A percentile compares a stretch with the other conserved stretches of the same genome.
Conservation (phyloP, 306 rosid genomes). For the Trifolium fragiferum region DNA sequence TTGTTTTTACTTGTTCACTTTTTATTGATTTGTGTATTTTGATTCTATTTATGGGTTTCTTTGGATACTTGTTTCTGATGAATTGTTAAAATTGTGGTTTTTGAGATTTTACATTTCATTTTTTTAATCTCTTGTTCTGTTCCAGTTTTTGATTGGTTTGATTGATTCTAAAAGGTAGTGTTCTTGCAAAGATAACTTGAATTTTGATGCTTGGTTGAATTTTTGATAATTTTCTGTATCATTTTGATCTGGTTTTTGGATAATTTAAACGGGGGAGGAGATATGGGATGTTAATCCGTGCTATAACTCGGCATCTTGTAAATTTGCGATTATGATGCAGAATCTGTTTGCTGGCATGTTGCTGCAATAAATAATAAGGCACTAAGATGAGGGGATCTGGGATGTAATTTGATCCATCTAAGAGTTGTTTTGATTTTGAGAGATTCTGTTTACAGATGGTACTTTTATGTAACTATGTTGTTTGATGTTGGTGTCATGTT, state of each 20-base stretch:
- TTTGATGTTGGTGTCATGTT: conserved; percentile 24
- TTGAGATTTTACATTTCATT: conserved; percentile 12
- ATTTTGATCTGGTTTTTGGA: conserved; percentile 19
- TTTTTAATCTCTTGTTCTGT: not conserved
- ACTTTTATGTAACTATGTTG: conserved; percentile 3
- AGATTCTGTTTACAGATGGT: not conserved
- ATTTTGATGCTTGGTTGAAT: conserved; percentile 27
- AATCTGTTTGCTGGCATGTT: conserved; percentile 34
- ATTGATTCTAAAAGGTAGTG: conserved; percentile 39
- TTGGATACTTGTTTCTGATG: conserved; percentile 32
- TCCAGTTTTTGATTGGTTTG: conserved; percentile 33
- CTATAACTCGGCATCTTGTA: not conserved
- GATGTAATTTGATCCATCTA: conserved; percentile 28
- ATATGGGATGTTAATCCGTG: conserved; percentile 29
- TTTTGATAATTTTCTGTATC: conserved; percentile 12
- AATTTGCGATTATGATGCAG: conserved; percentile 10
- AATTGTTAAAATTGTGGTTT: conserved; percentile 34
- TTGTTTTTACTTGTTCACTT: conserved; percentile 46
- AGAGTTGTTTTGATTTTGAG: not conserved
- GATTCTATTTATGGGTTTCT: conserved; percentile 41
- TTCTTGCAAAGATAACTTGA: conserved; percentile 25
- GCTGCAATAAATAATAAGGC: not conserved
- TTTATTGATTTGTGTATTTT: conserved; percentile 27
- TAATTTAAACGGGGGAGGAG: conserved; percentile 36
- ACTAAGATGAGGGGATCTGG: conserved; percentile 8